Evolutionary conservation across 2,329 filamentous ascomycete genomes (phyloP).

Genomic region (Aspergillus sergii): DNA sequence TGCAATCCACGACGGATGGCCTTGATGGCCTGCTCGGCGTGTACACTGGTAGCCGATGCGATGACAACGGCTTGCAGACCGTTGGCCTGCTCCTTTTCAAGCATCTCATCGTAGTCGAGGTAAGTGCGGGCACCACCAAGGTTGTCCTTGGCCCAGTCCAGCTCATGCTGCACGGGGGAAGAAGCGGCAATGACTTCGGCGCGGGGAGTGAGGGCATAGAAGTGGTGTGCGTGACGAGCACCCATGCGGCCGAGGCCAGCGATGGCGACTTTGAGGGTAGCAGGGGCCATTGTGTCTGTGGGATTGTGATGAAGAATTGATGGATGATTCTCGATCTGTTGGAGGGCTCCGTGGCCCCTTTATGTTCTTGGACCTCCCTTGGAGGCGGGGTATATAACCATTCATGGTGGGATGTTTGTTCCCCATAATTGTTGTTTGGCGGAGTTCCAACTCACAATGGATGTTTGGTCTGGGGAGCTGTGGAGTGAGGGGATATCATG

Average conservation of each 20-base stretch:
- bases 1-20: constrained; percentile 57
- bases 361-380: neutral
- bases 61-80: constrained; percentile 58
- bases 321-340: neutral
- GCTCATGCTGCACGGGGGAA: constrained; percentile 46
- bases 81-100: constrained; percentile 42
- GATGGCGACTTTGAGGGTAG: constrained; percentile 40
- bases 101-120: constrained; percentile 56
- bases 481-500: neutral
- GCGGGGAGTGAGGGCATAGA: constrained; percentile 48
- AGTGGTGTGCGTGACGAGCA: constrained; percentile 50
- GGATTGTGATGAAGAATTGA: neutral
- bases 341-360: neutral
- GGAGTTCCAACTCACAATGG: neutral
- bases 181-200: constrained; percentile 53
- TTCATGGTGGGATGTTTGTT: neutral
- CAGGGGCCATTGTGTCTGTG: neutral
- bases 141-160: constrained; percentile 51
- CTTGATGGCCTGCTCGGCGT: constrained; percentile 58
- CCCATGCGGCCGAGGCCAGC: constrained; percentile 52
- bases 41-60: constrained; percentile 56
- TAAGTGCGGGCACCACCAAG: constrained; percentile 56
- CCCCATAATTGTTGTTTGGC: neutral
- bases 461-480: neutral
- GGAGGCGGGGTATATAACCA: neutral